Percentiles rank a stretch among this genome's conserved stretches.
phyloP scores from a whole-genome alignment of 768 basidiomycete genomes.

The Holtermanniella nyarrowii region DNA sequence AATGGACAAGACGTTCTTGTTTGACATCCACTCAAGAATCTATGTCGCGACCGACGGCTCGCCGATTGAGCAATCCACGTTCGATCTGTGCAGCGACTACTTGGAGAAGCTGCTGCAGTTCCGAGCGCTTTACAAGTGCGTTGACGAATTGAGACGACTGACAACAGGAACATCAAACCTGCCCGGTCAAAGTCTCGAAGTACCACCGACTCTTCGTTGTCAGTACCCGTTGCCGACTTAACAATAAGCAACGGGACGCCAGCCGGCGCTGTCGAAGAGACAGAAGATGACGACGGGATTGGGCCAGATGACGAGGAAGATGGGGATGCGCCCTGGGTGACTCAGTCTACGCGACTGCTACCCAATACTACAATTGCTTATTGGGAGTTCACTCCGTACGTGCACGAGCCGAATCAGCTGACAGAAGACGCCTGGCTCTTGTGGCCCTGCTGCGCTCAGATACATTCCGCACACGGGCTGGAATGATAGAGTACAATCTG shows the following conservation, averaged over 20 bases:
- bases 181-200: neutral
- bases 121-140: slow-evolving; percentile 71
- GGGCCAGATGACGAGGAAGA: slow-evolving; percentile 28
- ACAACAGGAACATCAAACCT: slow-evolving; percentile 8
- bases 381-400: slow-evolving; percentile 40
- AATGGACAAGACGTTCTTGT: slow-evolving; percentile 86
- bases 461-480: slow-evolving; percentile 28
- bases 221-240: neutral
- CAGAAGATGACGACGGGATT: neutral
- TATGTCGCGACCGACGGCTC: slow-evolving; percentile 92
- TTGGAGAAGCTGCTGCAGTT: slow-evolving; percentile 78
- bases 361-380: slow-evolving; percentile 34
- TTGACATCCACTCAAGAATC: slow-evolving; percentile 70
- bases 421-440: slow-evolving; percentile 25
- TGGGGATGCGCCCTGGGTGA: slow-evolving; percentile 30
- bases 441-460: slow-evolving; percentile 33
- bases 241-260: neutral
- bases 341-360: slow-evolving; percentile 23
- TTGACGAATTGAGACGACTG: slow-evolving; percentile 8
- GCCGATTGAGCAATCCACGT: slow-evolving; percentile 77
- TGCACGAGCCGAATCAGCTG: neutral
- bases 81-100: slow-evolving; percentile 84
- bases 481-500: slow-evolving; percentile 40
- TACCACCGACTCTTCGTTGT: neutral
- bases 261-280: neutral